These are phyloP conservation scores for Kurtzmaniella fragi DNA, from an alignment of 805 yeast genomes.

Conservation along the genomic window DNA sequence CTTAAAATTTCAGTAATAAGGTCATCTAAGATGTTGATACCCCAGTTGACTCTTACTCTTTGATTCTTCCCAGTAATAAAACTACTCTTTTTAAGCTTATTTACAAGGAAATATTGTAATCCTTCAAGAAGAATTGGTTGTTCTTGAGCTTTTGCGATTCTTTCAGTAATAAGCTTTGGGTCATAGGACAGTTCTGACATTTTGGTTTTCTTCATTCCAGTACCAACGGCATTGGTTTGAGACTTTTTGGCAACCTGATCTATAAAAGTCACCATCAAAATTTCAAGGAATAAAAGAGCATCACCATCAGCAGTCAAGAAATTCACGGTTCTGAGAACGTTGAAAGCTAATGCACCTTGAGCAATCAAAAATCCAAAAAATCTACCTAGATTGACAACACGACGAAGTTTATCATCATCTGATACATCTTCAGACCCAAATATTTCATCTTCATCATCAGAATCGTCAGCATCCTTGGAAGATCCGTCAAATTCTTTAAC, in stretches of 20 bases:
- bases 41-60: conserved; percentile 62
- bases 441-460: conserved; percentile 40
- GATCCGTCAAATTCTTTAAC: conserved; percentile 59
- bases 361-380: conserved; percentile 74
- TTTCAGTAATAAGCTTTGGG: conserved; percentile 44
- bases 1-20: conserved; percentile 42
- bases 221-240: conserved; percentile 43
- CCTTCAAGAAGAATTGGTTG: conserved; percentile 60
- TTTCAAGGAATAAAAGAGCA: conserved; percentile 64
- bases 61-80: conserved; percentile 52
- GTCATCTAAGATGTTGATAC: conserved; percentile 49
- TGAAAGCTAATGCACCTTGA: conserved; percentile 69
- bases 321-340: conserved; percentile 66
- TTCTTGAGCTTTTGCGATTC: conserved; percentile 51
- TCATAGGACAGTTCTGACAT: conserved; percentile 37
- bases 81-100: conserved; percentile 41
- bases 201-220: conserved; percentile 31
- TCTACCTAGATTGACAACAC: conserved; percentile 68
- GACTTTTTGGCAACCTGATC: conserved; percentile 61
- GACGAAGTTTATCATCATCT: conserved; percentile 54
- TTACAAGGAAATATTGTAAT: conserved; percentile 54
- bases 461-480: conserved; percentile 24
- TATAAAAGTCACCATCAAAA: conserved; percentile 62
- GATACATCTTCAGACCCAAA: conserved; percentile 33
- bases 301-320: conserved; percentile 66